Percentiles rank a stretch among this genome's conserved stretches.
phyloP scores from a whole-genome alignment of 345 rosid species.

The Diplotaxis tenuifolia region DNA sequence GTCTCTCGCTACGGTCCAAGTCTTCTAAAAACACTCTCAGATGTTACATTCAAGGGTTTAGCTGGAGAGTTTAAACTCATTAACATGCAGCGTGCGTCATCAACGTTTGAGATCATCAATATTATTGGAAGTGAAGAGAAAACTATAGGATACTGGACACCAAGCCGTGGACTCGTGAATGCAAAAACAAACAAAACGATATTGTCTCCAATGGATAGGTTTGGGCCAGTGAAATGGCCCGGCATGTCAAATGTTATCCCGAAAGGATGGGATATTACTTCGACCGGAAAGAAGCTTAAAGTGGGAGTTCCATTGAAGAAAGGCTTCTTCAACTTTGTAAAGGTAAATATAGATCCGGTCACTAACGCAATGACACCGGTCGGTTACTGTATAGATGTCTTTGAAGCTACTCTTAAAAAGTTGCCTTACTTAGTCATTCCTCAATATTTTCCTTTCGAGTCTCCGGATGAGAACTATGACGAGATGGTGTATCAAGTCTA shows the following conservation, averaged over 20 bases:
- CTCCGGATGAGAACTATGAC: slow-evolving; percentile 28
- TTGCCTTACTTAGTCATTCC: slow-evolving; percentile 34
- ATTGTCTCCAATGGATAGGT: not conserved
- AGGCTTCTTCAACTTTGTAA: slow-evolving; percentile 37
- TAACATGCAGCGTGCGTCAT: slow-evolving; percentile 35
- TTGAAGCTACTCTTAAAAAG: slow-evolving; percentile 23
- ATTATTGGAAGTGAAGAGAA: slow-evolving; percentile 30
- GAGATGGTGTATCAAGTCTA: slow-evolving; percentile 39
- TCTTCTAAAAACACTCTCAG: slow-evolving; percentile 26
- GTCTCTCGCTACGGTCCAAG: slow-evolving; percentile 37
- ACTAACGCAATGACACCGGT: not conserved
- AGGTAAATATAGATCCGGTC: not conserved
- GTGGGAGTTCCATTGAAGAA: slow-evolving; percentile 43
- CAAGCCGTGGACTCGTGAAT: slow-evolving; percentile 6
- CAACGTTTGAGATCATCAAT: slow-evolving; percentile 48
- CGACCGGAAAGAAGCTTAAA: slow-evolving; percentile 36
- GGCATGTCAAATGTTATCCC: slow-evolving; percentile 40
- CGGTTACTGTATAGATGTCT: slow-evolving; percentile 40
- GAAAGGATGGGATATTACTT: slow-evolving; percentile 39
- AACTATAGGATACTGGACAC: slow-evolving; percentile 47
- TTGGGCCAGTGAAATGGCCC: slow-evolving; percentile 43
- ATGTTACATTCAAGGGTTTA: slow-evolving; percentile 37
- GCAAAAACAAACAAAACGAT: not conserved
- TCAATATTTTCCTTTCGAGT: slow-evolving; percentile 9
- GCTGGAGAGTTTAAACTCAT: slow-evolving; percentile 40